Evolutionary conservation across 495 filamentous ascomycete genomes (phyloP), one percentile per base, ranked within the genome.

Genomic region (Talaromyces stipitatus): DNA sequence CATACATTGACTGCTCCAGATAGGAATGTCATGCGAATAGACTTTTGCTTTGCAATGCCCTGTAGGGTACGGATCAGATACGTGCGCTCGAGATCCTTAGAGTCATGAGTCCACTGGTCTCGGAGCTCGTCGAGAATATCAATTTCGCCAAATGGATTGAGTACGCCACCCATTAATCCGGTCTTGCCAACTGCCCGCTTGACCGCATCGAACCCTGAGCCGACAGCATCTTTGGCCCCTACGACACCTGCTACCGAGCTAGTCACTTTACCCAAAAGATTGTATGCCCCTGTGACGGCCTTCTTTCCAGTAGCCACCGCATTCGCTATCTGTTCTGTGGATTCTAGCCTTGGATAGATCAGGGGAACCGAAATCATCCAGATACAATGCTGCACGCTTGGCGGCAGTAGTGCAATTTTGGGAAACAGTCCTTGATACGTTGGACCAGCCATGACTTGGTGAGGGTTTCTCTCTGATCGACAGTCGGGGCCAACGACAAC

Each of bases 351-450:
- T 16, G 94, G 94, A 66, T 97, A 98, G 36, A 98, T 78, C 29
- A 97, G 65, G 0, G 94, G 94, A 29, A 96, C 89, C 0, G 92
- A 85, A 22, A 96, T 64, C 87, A 97, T 95, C 86, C 90, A 91
- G 48, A 98, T 85, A 66, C 91, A 96, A 66, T 98, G 94, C 68
- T 98, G 94, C 4, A 97, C 91, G 58, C 85, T 89, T 0, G 89
- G 85, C 2, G 94, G 94, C n/a, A 98, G 75, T 66, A 88, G 86
- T 7, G 91, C 95, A 6, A 98, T 81, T 66, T 96, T 97, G 26
- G 94, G 94, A 74, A 98, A 97, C 5, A 98, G 73, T 32, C 94
- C 94, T 68, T 98, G 94, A 65, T 97, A 98, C 3, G 94, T 97
- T 46, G 94, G 91, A 6, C 94, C 94, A 3, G 92, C 94, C 78